phyloP scores from a whole-genome alignment of 768 basidiomycete species.

The Leccinellum albellum region DNA sequence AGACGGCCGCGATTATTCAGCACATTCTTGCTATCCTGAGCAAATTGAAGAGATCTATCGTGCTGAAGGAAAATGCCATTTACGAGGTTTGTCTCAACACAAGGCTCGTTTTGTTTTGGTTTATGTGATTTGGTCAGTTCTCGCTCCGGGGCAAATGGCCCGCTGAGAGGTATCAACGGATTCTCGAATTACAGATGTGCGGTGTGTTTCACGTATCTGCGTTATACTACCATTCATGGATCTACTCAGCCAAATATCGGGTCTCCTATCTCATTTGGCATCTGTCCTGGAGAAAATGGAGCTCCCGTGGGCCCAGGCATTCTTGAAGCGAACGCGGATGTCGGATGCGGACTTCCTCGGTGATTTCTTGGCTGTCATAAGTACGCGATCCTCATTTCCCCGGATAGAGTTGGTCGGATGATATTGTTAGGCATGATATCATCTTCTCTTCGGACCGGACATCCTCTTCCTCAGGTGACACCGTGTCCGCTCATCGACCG shows the following conservation, averaged over 20 bases:
- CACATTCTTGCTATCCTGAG: slow-evolving; percentile 70
- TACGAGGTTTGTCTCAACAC: slow-evolving; percentile 52
- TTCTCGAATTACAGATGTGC: slow-evolving; percentile 66
- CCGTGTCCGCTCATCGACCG: slow-evolving; percentile 62
- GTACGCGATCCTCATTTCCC: slow-evolving; percentile 34
- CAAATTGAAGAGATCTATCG: slow-evolving; percentile 63
- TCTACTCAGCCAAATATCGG: slow-evolving; percentile 55
- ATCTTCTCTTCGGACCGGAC: slow-evolving; percentile 67
- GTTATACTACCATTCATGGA: not conserved
- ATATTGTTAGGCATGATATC: slow-evolving; percentile 62
- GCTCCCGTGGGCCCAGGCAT: slow-evolving; percentile 71
- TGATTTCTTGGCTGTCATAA: slow-evolving; percentile 78
- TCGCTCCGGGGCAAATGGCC: slow-evolving; percentile 80
- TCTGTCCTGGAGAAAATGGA: slow-evolving; percentile 72
- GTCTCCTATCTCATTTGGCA: slow-evolving; percentile 67
- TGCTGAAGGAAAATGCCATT: slow-evolving; percentile 52
- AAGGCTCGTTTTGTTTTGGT: not conserved
- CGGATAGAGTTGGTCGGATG: not conserved
- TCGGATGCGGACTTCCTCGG: slow-evolving; percentile 80
- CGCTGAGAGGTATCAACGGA: slow-evolving; percentile 65
- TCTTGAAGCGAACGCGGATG: slow-evolving; percentile 70
- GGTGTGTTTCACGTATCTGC: slow-evolving; percentile 12
- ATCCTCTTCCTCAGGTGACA: slow-evolving; percentile 80
- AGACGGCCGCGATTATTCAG: slow-evolving; percentile 53
- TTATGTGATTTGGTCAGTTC: slow-evolving; percentile 41